Base-by-base conservation (phyloP, 1,284 basidiomycete species). In the Cutaneotrichosporon mucoides region DNA sequence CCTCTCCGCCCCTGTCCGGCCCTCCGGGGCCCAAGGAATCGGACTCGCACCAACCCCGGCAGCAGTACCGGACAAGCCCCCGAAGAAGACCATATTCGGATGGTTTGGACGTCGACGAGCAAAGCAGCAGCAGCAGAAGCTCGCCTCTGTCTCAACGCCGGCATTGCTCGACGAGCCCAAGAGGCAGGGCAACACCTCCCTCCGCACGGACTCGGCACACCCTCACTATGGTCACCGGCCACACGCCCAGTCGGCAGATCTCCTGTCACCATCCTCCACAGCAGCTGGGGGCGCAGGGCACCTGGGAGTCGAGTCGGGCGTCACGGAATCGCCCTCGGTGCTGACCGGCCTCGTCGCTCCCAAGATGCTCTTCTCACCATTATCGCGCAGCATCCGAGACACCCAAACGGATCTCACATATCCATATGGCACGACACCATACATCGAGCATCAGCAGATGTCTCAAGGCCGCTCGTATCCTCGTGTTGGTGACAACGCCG, bases 361-460 rank as follows among this genome's bases (percentile, higher is more conserved):
- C 1, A 73, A 67, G 49, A 65, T 76, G 59, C 66, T 74, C 34
- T 73, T 76, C 62, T 75, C 74, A 1, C 74, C 73, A 5, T 45
- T 73, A 12, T 58, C 65, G 11, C 63, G 73, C 2, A 66, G 69
- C 44, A 56, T 72, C 24, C 24, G 24, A 24, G 24, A 24, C 24
- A 24, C 24, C 24, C 24, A 24, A 24, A 24, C 24, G 2, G 24
- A 24, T 24, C 24, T 24, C 24, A 24, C 24, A 24, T 24, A 51
- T n/a, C 49, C 49, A 11, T 41, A 41, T 15, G 49, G 38, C 38
- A 16, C 36, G 1, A 16, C 16, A 7, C 38, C 49, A 9, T 38
- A 37, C 49, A 33, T 41, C 38, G 38, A 51, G 16, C 49, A 41
- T 11, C 49, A 34, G 6, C 46, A 24, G 33, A 24, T 48, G 33